Percentiles rank a stretch among this genome's conserved stretches.
Evolutionary conservation across 2,329 filamentous ascomycete species (phyloP).

Genomic region (Alternaria incomplexa): DNA sequence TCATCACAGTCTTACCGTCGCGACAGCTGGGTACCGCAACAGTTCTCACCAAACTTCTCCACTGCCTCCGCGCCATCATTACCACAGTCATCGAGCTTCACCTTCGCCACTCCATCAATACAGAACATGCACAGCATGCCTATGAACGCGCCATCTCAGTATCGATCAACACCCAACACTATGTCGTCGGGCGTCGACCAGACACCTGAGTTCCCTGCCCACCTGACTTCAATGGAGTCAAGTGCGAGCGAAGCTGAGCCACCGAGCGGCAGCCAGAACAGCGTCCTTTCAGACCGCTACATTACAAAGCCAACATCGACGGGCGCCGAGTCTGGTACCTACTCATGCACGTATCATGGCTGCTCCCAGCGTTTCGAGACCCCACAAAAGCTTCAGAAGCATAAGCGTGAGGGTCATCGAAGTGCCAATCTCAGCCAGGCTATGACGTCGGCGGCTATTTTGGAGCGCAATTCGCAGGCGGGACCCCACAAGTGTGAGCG

Average conservation of each 20-base stretch:
- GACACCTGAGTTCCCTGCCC: constrained; percentile 65
- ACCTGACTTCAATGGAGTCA: constrained; percentile 67
- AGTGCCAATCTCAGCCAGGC: constrained; percentile 50
- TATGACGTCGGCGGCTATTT: constrained; percentile 61
- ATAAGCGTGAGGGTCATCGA: constrained; percentile 92
- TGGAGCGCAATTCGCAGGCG: constrained; percentile 80
- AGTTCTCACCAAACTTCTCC: constrained; percentile 44
- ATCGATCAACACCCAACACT: constrained; percentile 37
- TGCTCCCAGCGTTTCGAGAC: constrained; percentile 89
- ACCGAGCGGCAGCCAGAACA: constrained; percentile 51
- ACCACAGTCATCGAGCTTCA: constrained; percentile 49
- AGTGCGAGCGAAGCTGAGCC: constrained; percentile 61
- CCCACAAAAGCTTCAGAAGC: constrained; percentile 84
- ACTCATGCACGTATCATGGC: constrained; percentile 94
- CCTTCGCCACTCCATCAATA: constrained; percentile 55
- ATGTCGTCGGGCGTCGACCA: constrained; percentile 45
- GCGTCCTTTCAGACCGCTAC: constrained; percentile 33
- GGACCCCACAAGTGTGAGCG: constrained; percentile 92
- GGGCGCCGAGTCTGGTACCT: constrained; percentile 81
- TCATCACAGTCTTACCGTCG: constrained; percentile 41
- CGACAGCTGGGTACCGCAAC: constrained; percentile 45
- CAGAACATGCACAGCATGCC: constrained; percentile 41
- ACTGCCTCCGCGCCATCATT: constrained; percentile 38
- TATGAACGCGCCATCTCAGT: constrained; percentile 43
- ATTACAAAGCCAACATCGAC: constrained; percentile 66